Evolutionary conservation across 2,329 filamentous ascomycete species (phyloP), one percentile per base, ranked within the genome.

Genomic region (Epichloe sylvatica): DNA sequence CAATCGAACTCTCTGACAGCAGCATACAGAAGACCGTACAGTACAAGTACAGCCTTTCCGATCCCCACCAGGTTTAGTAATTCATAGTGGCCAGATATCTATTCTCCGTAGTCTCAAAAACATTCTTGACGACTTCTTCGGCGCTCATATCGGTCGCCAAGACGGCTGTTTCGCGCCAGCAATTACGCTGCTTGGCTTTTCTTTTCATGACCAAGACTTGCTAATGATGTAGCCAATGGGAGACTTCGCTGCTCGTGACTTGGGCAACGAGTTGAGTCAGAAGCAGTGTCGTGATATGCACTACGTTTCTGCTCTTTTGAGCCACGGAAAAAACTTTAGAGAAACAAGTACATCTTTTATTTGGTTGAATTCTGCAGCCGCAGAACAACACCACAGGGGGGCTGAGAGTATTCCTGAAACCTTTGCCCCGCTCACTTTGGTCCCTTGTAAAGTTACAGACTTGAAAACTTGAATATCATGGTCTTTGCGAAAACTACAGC

Each of bases 171-270:
- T 30, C 40, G 4, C 23, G 41, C 17, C 23, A 43, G 23, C 41
- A 42, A 42, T 21, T 23, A 42, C 4, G 13, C n/a, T 15, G 25
- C 2, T 33, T 23, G 8, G n/a, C 13, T 4, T 30, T 15, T 13
- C 17, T 6, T 13, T 12, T 6, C 23, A 15, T 3, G 21, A 15
- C 12, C 8, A 25, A n/a, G 3, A 56, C 64, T 51, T 64, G 74
- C 73, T 68, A 74, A 79, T 76, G 38, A 78, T 76, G 56, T 70
- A 76, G 60, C 76, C 77, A 43, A 73, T 72, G 34, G 64, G 58
- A 49, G 46, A 78, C 64, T 57, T 67, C 58, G 53, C 70, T 71
- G 55, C 67, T 68, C 23, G 68, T 33, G 21, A 50, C 44, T 35
- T 38, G 49, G n/a, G 46, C 46, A 30, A 30, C 30, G 7, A 11